phyloP scores from a whole-genome alignment of 139 green algal species.

The Chlamydomonas incerta region DNA sequence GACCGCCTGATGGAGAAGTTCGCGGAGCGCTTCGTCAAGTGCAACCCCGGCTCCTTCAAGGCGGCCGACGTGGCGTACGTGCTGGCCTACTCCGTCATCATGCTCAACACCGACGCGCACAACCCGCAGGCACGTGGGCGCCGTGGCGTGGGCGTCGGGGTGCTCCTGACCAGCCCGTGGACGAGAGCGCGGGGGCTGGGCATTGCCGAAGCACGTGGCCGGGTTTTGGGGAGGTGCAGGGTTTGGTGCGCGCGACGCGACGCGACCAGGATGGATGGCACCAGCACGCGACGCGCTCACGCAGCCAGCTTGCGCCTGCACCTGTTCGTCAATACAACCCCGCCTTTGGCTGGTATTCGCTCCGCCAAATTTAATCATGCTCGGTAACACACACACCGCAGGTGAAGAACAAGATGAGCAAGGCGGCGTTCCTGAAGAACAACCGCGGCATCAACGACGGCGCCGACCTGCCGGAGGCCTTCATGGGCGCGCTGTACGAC shows the following conservation, averaged over 20 bases:
- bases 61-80: conserved; percentile 97
- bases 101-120: conserved; percentile 99
- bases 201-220: too few species aligned
- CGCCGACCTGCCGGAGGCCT: conserved; percentile 88
- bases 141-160: too few species aligned
- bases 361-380: too few species aligned
- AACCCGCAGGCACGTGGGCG: conserved; percentile 77
- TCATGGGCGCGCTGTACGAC: conserved; percentile 94
- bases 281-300: too few species aligned
- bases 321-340: too few species aligned
- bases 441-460: conserved; percentile 99
- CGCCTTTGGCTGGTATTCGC: not conserved
- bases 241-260: too few species aligned
- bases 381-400: conserved; percentile 6
- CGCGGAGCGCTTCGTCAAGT: conserved; percentile 93
- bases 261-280: too few species aligned
- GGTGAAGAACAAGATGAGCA: conserved; percentile 80
- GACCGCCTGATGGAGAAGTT: conserved; percentile 99
- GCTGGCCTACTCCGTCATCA: conserved; percentile 98
- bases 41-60: conserved; percentile 94
- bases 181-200: too few species aligned
- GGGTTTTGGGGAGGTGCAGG: too few species aligned
- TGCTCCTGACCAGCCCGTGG: too few species aligned
- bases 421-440: conserved; percentile 93
- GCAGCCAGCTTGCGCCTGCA: too few species aligned